Evolutionary conservation across 2,329 filamentous ascomycete genomes (phyloP), one percentile per base, ranked within the genome.

Genomic region (Exserohilum rostratum): DNA sequence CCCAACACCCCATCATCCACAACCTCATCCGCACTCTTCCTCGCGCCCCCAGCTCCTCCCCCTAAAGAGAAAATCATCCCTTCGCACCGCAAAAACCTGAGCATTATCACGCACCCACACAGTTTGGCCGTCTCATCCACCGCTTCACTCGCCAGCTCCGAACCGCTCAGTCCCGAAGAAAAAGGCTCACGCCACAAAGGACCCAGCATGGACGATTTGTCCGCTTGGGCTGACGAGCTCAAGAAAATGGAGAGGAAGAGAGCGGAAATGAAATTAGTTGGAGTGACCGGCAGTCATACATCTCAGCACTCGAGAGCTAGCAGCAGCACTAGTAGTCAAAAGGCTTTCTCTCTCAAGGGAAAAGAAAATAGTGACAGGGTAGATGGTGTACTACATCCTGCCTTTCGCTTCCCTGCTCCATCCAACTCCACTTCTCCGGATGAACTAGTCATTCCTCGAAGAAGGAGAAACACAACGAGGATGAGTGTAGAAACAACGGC

Each of bases 181-280:
- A 38, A 31, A 20, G 18, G 9, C n/a, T 34, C n/a, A 15, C 49
- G 22, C 18, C 46, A 27, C 12, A 31, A 40, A 9, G 58, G 50
- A 12, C 53, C 56, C 3, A 60, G 51, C 17, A 37, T 47, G 5
- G 15, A 25, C 9, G 60, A 55, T 6, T 30, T 58, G 6, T 27
- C 15, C 13, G 13, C 10, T 3, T 62, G 57, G 60, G 60, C 60
- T 0, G 17, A 46, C 10, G 49, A 61, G 18, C 11, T 61, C 6
- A 53, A 50, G 31, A 38, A 13, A 3, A 59, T 61, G 58, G 49
- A 56, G 35, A 44, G 29, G 3, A 55, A 50, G 48, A 43, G 47
- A 3, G 7, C 29, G 5, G 53, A 46, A 3, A 25, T 50, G n/a
- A 15, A 27, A 3, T 4, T 33, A 2, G 39, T 13, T 0, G 35